Base-by-base conservation (phyloP, 2,329 filamentous ascomycete genomes). In the Pseudogymnoascus sp. region DNA sequence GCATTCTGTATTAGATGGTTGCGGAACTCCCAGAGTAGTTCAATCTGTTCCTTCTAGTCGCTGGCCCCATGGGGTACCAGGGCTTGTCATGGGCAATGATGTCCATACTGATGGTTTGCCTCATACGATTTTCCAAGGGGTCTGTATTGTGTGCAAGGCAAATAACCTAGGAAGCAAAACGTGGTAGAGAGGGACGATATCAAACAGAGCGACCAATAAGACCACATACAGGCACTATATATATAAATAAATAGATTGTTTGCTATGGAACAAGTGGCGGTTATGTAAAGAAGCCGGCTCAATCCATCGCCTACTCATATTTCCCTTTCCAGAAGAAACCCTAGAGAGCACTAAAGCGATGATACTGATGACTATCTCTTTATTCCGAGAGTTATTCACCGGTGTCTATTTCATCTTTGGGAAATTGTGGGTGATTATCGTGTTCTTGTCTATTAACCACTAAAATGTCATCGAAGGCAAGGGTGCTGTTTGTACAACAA, bases 211-310 rank as follows among this genome's bases (percentile, higher is more conserved):
- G 48, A 51, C 44, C 21, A 51, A 27, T 51, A 51, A 31, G n/a
- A 21, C 35, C 48, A 55, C 29, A 55, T 55, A 33, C 48, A 33
- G 48, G 48, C 48, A 55, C 48, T 55, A 55, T 55, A 55, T 55
- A 55, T 55, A 55, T 29, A 33, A 55, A 55, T 55, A 55, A 29
- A 55, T 55, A 55, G 48, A 35, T 55, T 55, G 48, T 55, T 55
- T 55, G 29, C 48, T 55, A 55, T 55, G 27, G 48, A 35, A 55
- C 29, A 35, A 29, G 33, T 55, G 48, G 29, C 29, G n/a, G 48
- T 55, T 55, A 55, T 55, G 48, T 29, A 55, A 55, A 29, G 48
- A 55, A 55, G 29, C 48, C 13, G 35, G 48, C 48, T 55, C 48
- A 55, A 55, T 55, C 48, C 48, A 55, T 13, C 29, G 35, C 48